Base-by-base conservation (phyloP, 768 basidiomycete genomes). In the Xerocomellus amylosporus region DNA sequence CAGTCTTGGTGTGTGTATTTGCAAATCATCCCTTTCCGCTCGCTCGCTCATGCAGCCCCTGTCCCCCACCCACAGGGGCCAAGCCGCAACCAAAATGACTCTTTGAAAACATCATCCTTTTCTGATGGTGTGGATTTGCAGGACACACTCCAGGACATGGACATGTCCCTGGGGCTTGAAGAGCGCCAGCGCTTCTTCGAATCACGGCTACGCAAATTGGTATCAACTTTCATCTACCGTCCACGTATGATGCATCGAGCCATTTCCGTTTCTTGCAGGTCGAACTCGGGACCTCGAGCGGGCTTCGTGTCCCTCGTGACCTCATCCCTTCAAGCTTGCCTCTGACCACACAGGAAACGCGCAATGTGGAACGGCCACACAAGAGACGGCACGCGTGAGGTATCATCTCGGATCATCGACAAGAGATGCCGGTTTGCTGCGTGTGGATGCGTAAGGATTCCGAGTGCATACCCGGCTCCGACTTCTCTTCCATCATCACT, bases 101-200 rank as follows among this genome's bases (percentile, higher is more conserved):
- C 19, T 12, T 33, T 14, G 17, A 15, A 8, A 12, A 14, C 9
- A 0, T 6, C 24, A 17, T 20, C 13, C 46, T 8, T 8, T 14
- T 20, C 24, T 14, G 26, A 28, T 22, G 4, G 38, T 10, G 3
- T 30, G 20, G 20, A 4, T 8, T 5, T 30, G 10, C 1, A 41
- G 8, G 19, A 9, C n/a, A 20, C 48, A 2, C 34, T 48, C 20
- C 30, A n/a, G 5, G 22, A 44, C 20, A 1, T 8, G 5, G 22
- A 44, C 20, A 1, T 8, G 3, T 53, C 46, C 20, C 26, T 42
- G 6, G 19, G 17, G 0, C 41, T 12, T 0, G 40, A 58, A 0
- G 30, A 59, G 15, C 8, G 44, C 9, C 49, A 54, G 31, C 45
- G 12, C 5, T 51, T 53, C 15, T 56, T 53, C 6, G 58, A 57